These are phyloP conservation scores for Firmiana major DNA, from an alignment of 345 rosid species.

Conservation along the genomic window DNA sequence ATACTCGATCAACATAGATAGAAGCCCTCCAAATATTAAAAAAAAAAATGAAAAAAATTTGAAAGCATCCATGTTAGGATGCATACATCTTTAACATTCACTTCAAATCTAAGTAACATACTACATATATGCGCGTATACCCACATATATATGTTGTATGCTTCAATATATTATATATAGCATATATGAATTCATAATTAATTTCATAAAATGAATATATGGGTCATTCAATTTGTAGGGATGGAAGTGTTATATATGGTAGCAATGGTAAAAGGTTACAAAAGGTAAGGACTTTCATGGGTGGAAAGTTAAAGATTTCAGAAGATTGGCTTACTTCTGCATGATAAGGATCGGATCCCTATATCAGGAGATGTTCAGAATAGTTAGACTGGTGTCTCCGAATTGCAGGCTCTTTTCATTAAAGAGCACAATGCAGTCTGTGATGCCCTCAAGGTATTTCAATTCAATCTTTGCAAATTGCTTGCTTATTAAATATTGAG, in stretches of 20 bases:
- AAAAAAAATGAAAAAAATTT: too few species aligned
- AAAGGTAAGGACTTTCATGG: conserved; percentile 43
- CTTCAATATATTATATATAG: too few species aligned
- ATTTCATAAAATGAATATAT: too few species aligned
- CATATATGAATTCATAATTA: too few species aligned
- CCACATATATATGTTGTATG: too few species aligned
- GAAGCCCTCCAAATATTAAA: too few species aligned
- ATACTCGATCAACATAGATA: too few species aligned
- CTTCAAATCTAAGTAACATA: too few species aligned
- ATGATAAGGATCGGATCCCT: conserved; percentile 34
- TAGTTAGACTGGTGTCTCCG: conserved; percentile 53
- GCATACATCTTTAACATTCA: too few species aligned
- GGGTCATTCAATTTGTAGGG: conserved; percentile 30
- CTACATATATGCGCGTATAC: too few species aligned
- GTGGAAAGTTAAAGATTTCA: conserved; percentile 52
- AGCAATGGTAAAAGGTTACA: conserved; percentile 29
- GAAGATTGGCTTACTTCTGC: conserved; percentile 41
- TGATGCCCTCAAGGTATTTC: conserved; percentile 42
- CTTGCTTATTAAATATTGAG: too few species aligned
- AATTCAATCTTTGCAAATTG: not conserved
- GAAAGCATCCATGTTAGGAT: too few species aligned
- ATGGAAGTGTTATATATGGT: conserved; percentile 57
- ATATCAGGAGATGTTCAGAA: conserved; percentile 49
- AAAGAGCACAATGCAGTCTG: conserved; percentile 54
- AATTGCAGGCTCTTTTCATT: conserved; percentile 47